Evolutionary conservation across 257 asterid species (phyloP).

Genomic region (Penstemon newberryi): DNA sequence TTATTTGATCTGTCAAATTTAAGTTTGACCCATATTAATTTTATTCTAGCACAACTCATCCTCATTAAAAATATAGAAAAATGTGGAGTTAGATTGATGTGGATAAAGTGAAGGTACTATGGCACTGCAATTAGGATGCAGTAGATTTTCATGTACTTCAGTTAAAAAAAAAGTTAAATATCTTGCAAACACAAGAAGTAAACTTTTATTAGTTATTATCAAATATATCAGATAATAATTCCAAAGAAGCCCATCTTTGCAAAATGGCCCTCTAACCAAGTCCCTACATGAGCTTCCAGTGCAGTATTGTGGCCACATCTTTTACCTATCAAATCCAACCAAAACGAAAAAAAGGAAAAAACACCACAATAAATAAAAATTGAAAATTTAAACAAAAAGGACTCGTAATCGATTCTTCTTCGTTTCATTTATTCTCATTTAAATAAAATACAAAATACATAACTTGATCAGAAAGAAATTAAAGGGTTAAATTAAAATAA

Average conservation of each 20-base stretch:
- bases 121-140: no score
- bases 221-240: slow-evolving; percentile 2
- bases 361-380: slow-evolving; percentile 42
- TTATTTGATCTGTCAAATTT: no score
- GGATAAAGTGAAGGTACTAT: no score
- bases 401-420: slow-evolving; percentile 25
- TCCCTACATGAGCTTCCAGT: slow-evolving; percentile 68
- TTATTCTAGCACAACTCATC: no score
- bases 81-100: no score
- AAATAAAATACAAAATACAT: slow-evolving; percentile 40
- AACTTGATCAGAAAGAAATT: slow-evolving; percentile 30
- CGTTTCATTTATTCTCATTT: slow-evolving; percentile 37
- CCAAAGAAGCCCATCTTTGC: slow-evolving; percentile 38
- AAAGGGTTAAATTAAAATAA: no score
- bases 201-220: no score
- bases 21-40: no score
- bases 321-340: slow-evolving; percentile 52
- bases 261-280: slow-evolving; percentile 33
- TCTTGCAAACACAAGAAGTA: no score
- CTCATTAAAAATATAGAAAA: no score
- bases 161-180: no score
- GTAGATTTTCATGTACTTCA: no score
- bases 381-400: slow-evolving; percentile 26
- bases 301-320: slow-evolving; percentile 73
- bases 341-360: slow-evolving; percentile 34